Evolutionary conservation across 441 rosid species (phyloP), one percentile per base, ranked within the genome.

Genomic region (Eruca vesicaria): DNA sequence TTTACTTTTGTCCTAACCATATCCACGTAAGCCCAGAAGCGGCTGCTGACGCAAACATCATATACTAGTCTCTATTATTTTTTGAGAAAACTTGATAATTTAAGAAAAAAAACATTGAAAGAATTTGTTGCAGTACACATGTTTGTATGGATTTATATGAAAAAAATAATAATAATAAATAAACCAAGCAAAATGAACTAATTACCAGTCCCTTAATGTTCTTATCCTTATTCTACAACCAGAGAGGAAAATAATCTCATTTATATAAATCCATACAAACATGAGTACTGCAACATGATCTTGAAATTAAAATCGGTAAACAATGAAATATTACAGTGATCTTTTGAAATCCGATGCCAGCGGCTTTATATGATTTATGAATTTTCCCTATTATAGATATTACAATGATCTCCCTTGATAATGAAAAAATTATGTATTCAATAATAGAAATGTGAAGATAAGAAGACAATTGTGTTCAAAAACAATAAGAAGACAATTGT

Each of bases 1-100:
- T 68, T 63, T 57, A 68, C 81, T 78, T 73, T 78, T 78, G 81
- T 78, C 78, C 75, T 64, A 56, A 73, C 81, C 52, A 73, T 69
- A 48, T 56, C 82, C 82, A 79, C 82, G 82, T 79, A 69, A 35
- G 62, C 38, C 67, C 78, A 43, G 66, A 73, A 45, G 75, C 75
- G 70, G 78, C 75, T 73, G 75, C 71, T 79, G 71, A 78, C 78
- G 67, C 48, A 69, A 73, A 7, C 75, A 62, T 55, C 78, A 66
- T 50, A 33, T 66, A 23, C 6, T 68, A 43, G 18, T 43, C 55
- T 52, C 14, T 53, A 2, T 63, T 33, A 20, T 5, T 55, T 52
- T 29, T 12, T 9, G 19, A 45, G 53, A 15, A 45, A 45, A 45
- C 4, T 45, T 45, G 10, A 45, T 45, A 15, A 45, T 45, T 45